Conservation (phyloP, 2,329 filamentous ascomycete genomes). For the Talaromyces sp. region DNA sequence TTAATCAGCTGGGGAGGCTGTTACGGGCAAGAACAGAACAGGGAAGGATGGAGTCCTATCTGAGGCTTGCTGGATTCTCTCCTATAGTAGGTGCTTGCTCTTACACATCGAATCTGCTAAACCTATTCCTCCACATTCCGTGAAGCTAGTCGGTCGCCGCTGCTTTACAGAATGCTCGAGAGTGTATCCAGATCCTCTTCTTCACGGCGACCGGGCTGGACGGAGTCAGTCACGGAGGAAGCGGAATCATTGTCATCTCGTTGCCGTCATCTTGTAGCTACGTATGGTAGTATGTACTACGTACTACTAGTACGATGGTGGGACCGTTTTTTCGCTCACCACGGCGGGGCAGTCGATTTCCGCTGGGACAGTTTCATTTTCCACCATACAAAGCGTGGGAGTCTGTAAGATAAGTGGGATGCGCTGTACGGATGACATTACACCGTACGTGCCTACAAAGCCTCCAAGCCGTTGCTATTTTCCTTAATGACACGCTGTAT, state of each 20-base stretch:
- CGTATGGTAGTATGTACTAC: background rate
- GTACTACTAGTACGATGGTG: background rate
- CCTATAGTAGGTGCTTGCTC: background rate
- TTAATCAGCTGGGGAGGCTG: slow-evolving; percentile 15
- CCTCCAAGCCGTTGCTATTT: background rate
- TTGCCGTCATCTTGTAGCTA: background rate
- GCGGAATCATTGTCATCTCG: background rate
- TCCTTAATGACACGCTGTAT: background rate
- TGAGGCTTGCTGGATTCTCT: background rate
- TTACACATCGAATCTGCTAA: slow-evolving; percentile 7
- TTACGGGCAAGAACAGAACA: background rate
- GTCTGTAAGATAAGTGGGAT: background rate
- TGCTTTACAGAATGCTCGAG: background rate
- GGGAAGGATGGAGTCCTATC: background rate
- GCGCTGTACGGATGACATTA: background rate
- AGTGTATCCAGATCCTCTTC: background rate
- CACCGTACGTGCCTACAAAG: background rate
- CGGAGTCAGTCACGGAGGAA: background rate
- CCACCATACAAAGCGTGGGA: background rate
- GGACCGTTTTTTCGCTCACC: slow-evolving; percentile 5
- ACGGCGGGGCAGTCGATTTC: background rate
- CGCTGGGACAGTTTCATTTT: background rate
- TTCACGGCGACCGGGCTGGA: slow-evolving; percentile 1
- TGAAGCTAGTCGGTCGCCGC: background rate
- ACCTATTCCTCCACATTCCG: background rate